Evolutionary conservation across 805 yeast species (phyloP), one percentile per base, ranked within the genome.

Genomic region (Lipomyces anomalus): DNA sequence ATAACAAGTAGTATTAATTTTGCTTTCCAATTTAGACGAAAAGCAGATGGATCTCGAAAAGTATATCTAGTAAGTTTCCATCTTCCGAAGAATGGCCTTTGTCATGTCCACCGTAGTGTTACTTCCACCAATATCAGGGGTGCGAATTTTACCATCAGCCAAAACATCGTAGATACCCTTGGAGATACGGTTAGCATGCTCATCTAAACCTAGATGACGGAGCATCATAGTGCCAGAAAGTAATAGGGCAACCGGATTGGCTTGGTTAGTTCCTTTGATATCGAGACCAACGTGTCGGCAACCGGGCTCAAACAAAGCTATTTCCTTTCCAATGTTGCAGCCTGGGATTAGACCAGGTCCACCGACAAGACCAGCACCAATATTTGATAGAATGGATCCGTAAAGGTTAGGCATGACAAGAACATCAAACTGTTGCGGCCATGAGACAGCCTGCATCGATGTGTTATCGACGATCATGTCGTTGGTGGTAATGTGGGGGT

Each of bases 281-380:
- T 90, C 97, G 61, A 90, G 76, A 71, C 97, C 97, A 63, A 89
- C 97, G 75, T 50, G 55, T 78, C 98, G 85, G 74, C 97, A 89
- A 72, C 97, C 98, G 62, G 98, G 97, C 76, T 90, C 98, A 70
- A 92, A 90, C 52, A 90, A 94, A 46, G 97, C 97, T 68, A 83
- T 82, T 62, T 90, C 97, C 70, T 95, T 83, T 71, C 98, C 98
- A 58, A 85, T 89, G 76, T 88, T 87, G 63, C 95, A 96, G 71
- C 97, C 97, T 60, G 98, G 97, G 46, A 90, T 95, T 61, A 90
- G 76, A 70, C 97, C 97, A 67, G 97, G 97, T 61, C 97, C 96
- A 69, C 97, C 97, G 57, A 92, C 83, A 75, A 70, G 76, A 56
- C 92, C 98, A 58, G 97, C 95, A 74, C 97, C 98, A 62, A 90